Conservation (phyloP, 140 eudicot species). For the Stevia rebaudiana region DNA sequence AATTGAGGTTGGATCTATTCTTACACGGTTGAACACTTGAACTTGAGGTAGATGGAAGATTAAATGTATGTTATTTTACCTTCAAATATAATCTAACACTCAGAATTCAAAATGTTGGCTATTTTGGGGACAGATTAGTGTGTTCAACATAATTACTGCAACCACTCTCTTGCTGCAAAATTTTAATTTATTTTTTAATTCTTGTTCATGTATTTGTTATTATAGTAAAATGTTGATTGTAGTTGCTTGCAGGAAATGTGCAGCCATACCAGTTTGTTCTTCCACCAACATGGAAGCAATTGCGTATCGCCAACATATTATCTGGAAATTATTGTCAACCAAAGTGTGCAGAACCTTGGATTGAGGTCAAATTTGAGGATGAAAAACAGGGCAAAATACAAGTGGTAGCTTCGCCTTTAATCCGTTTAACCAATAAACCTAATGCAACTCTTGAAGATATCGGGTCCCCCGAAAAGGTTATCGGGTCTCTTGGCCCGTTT, state of each 20-base stretch:
- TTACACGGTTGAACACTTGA: no score
- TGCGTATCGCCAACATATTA: constrained; percentile 82
- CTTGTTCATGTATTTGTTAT: no score
- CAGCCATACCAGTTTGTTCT: constrained; percentile 83
- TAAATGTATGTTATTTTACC: not conserved
- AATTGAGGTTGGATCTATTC: not conserved
- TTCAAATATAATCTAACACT: not conserved
- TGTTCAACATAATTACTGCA: not conserved
- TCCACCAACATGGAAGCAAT: constrained; percentile 94
- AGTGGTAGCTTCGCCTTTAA: constrained; percentile 92
- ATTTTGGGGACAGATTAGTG: constrained; percentile 6
- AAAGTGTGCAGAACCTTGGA: constrained; percentile 99
- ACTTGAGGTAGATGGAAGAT: no score
- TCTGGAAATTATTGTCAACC: constrained; percentile 99
- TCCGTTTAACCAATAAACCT: constrained; percentile 89
- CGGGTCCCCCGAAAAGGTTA: constrained; percentile 87
- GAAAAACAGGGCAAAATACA: constrained; percentile 90
- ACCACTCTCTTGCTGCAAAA: no score
- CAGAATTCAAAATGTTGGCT: not conserved
- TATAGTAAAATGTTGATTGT: constrained; percentile 58
- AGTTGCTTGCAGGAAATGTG: constrained; percentile 92
- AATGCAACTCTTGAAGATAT: constrained; percentile 93
- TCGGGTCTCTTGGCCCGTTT: constrained; percentile 91
- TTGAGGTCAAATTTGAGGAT: constrained; percentile 97
- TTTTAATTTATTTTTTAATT: no score